Conservation (phyloP, 495 filamentous ascomycete genomes). For the Penicillium paradoxum region DNA sequence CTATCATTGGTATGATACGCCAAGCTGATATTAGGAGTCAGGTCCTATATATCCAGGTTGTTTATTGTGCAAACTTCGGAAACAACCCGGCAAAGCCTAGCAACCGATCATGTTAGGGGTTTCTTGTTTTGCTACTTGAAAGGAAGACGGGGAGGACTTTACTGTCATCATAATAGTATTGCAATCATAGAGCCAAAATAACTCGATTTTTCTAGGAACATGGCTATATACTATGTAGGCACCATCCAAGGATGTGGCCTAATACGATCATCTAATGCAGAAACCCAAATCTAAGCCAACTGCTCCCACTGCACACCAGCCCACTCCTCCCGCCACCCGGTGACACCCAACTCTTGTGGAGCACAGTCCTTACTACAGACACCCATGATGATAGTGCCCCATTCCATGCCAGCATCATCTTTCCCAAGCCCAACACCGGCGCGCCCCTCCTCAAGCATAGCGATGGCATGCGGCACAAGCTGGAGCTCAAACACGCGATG, state of each 20-base stretch:
- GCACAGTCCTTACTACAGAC: slow-evolving; percentile 73
- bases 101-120: too few relatives aligned
- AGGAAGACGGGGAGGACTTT: too few relatives aligned
- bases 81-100: too few relatives aligned
- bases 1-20: too few relatives aligned
- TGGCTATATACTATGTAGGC: background rate
- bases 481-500: slow-evolving; percentile 86
- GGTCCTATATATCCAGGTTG: too few relatives aligned
- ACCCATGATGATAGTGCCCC: slow-evolving; percentile 91
- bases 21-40: too few relatives aligned
- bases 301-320: slow-evolving; percentile 97
- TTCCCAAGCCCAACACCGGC: slow-evolving; percentile 51
- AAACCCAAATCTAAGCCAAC: slow-evolving; percentile 26
- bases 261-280: background rate
- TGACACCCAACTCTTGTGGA: slow-evolving; percentile 43
- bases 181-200: too few relatives aligned
- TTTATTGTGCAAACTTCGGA: too few relatives aligned
- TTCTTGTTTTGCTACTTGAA: too few relatives aligned
- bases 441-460: slow-evolving; percentile 77
- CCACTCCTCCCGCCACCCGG: slow-evolving; percentile 89
- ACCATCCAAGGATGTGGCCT: background rate
- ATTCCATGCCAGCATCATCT: slow-evolving; percentile 86
- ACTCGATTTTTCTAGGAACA: too few relatives aligned
- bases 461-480: slow-evolving; percentile 84
- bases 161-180: too few relatives aligned